phyloP scores from a whole-genome alignment of 2,329 filamentous ascomycete species.

The Curvularia lunata region DNA sequence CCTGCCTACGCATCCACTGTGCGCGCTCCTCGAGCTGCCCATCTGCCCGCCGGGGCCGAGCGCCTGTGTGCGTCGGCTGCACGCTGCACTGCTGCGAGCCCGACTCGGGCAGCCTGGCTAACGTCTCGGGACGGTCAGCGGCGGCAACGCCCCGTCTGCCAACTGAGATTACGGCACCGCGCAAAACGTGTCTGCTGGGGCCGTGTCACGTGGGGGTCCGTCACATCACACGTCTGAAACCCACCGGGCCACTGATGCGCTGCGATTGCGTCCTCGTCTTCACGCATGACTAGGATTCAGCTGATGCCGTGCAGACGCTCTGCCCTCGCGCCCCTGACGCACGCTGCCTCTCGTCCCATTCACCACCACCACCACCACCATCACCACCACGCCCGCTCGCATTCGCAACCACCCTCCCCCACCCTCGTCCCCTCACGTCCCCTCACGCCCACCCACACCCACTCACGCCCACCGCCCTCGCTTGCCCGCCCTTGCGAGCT shows the following conservation, averaged over 20 bases:
- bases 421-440: too few species aligned
- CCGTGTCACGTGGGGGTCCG: conserved; percentile 14
- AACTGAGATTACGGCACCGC: conserved; percentile 12
- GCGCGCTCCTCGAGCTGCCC: too few species aligned
- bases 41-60: too few species aligned
- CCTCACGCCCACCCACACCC: too few species aligned
- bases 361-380: too few species aligned
- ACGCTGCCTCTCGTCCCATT: too few species aligned
- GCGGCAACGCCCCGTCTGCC: conserved; percentile 21
- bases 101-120: conserved; percentile 3
- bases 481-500: conserved; percentile 1
- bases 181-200: conserved; percentile 16
- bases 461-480: not conserved
- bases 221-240: conserved; percentile 6
- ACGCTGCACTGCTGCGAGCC: not conserved
- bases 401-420: too few species aligned
- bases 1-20: too few species aligned
- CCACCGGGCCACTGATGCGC: not conserved
- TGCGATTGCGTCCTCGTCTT: too few species aligned
- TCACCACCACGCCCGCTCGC: too few species aligned
- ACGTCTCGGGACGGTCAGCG: conserved; percentile 23
- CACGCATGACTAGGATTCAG: not conserved
- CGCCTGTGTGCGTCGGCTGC: too few species aligned
- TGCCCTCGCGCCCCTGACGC: too few species aligned
- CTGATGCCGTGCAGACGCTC: not conserved